Evolutionary conservation across 2,329 filamentous ascomycete species (phyloP).

Genomic region (Epichloe typhina): DNA sequence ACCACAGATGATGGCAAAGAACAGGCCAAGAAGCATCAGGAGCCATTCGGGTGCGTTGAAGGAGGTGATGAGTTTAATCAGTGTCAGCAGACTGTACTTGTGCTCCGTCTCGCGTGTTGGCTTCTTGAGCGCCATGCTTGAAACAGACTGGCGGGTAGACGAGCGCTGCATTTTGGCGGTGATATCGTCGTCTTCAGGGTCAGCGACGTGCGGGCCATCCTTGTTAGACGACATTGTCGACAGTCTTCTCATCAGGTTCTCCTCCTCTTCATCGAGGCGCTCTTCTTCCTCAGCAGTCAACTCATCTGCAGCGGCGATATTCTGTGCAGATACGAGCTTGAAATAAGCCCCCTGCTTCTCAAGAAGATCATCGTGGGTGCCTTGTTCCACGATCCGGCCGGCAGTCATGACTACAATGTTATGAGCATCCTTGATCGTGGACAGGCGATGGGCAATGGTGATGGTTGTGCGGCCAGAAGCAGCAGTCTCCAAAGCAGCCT

Average conservation of each 20-base stretch:
- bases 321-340: slow-evolving; percentile 78
- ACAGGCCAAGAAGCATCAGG: slow-evolving; percentile 58
- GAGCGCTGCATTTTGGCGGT: slow-evolving; percentile 43
- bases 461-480: slow-evolving; percentile 84
- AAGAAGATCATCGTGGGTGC: slow-evolving; percentile 70
- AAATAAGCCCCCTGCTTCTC: slow-evolving; percentile 61
- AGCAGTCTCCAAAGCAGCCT: slow-evolving; percentile 80
- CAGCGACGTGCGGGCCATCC: slow-evolving; percentile 30
- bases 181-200: slow-evolving; percentile 48
- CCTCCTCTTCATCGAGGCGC: slow-evolving; percentile 34
- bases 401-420: slow-evolving; percentile 90
- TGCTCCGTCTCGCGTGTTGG: slow-evolving; percentile 33
- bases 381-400: slow-evolving; percentile 84
- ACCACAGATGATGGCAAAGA: slow-evolving; percentile 66
- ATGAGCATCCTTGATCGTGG: slow-evolving; percentile 85
- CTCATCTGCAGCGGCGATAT: slow-evolving; percentile 53
- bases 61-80: slow-evolving; percentile 65
- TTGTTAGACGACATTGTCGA: slow-evolving; percentile 24
- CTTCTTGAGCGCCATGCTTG: slow-evolving; percentile 55
- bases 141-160: slow-evolving; percentile 45
- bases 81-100: slow-evolving; percentile 58
- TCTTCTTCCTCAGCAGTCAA: slow-evolving; percentile 37
- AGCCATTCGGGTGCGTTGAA: slow-evolving; percentile 67
- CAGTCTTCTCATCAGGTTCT: slow-evolving; percentile 33
- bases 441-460: slow-evolving; percentile 87